A percentile compares a stretch with the other conserved stretches of the same genome.
Conservation (phyloP, 495 filamentous ascomycete species). For the Chaetomidium leptoderma region DNA sequence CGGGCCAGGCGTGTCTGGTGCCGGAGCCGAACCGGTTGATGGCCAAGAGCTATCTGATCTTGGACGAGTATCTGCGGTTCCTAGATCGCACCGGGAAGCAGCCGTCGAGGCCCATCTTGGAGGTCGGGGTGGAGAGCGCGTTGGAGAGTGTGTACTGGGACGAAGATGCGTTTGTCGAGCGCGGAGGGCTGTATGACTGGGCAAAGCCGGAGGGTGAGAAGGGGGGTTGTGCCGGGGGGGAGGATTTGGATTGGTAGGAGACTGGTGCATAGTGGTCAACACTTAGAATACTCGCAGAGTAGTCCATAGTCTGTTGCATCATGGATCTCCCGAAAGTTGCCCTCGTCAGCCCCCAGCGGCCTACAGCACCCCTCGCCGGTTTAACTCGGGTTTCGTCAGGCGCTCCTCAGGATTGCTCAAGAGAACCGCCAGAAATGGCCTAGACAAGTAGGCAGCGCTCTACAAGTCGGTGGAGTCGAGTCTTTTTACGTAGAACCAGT, state of each 20-base stretch:
- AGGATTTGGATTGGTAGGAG: slow-evolving; percentile 4
- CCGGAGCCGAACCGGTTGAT: slow-evolving; percentile 52
- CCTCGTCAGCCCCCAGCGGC: too few relatives aligned
- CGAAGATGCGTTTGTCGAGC: slow-evolving; percentile 41
- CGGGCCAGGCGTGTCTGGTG: slow-evolving; percentile 40
- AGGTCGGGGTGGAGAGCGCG: slow-evolving; percentile 50
- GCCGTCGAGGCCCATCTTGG: slow-evolving; percentile 41
- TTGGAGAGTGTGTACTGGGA: slow-evolving; percentile 51
- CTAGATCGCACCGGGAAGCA: slow-evolving; percentile 47
- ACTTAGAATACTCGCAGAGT: too few relatives aligned
- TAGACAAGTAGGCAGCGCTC: too few relatives aligned
- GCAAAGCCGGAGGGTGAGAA: slow-evolving; percentile 12
- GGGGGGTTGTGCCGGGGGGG: background rate
- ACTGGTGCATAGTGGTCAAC: background rate
- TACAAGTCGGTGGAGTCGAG: too few relatives aligned
- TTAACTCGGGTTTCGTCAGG: too few relatives aligned
- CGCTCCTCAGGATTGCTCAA: too few relatives aligned
- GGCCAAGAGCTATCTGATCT: slow-evolving; percentile 49
- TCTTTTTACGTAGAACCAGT: too few relatives aligned
- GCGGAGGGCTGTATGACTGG: slow-evolving; percentile 56
- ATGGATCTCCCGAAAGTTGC: too few relatives aligned
- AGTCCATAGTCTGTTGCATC: too few relatives aligned
- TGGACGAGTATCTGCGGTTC: slow-evolving; percentile 56
- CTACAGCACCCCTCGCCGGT: too few relatives aligned
- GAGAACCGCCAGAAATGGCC: too few relatives aligned